phyloP scores from a whole-genome alignment of 371 early-diverging fungal genomes.

The Lichtheimia ornata region DNA sequence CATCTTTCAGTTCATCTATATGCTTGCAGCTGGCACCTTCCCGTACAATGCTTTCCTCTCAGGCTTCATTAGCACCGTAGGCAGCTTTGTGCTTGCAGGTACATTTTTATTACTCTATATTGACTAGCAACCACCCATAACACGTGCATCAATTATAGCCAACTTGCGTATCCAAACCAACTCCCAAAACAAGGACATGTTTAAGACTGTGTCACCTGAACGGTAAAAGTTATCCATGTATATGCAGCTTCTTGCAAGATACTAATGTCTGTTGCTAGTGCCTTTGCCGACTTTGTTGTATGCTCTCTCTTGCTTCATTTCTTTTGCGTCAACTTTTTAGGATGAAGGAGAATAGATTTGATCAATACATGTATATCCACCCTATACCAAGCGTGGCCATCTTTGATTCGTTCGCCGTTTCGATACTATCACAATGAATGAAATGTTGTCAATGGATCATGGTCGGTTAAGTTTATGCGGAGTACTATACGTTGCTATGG shows the following conservation, averaged over 20 bases:
- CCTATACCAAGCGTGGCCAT: neutral
- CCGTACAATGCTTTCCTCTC: slow-evolving; percentile 97
- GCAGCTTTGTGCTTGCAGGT: slow-evolving; percentile 93
- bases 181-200: slow-evolving; percentile 17
- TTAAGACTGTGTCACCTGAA: slow-evolving; percentile 26
- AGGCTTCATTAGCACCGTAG: slow-evolving; percentile 90
- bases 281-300: slow-evolving; percentile 57
- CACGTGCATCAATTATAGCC: slow-evolving; percentile 18
- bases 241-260: neutral
- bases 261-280: slow-evolving; percentile 24
- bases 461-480: too few relatives aligned
- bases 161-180: slow-evolving; percentile 41
- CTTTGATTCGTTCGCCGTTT: neutral
- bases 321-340: slow-evolving; percentile 60
- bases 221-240: slow-evolving; percentile 13
- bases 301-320: slow-evolving; percentile 50
- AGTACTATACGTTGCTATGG: too few relatives aligned
- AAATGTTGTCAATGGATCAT: too few relatives aligned
- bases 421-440: too few relatives aligned
- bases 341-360: slow-evolving; percentile 19
- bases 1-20: slow-evolving; percentile 85
- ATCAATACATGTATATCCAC: neutral
- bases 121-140: neutral
- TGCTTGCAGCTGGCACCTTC: slow-evolving; percentile 82
- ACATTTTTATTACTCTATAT: neutral